Evolutionary conservation across 139 green algal species (phyloP).

Genomic region (Choricystis sp.): DNA sequence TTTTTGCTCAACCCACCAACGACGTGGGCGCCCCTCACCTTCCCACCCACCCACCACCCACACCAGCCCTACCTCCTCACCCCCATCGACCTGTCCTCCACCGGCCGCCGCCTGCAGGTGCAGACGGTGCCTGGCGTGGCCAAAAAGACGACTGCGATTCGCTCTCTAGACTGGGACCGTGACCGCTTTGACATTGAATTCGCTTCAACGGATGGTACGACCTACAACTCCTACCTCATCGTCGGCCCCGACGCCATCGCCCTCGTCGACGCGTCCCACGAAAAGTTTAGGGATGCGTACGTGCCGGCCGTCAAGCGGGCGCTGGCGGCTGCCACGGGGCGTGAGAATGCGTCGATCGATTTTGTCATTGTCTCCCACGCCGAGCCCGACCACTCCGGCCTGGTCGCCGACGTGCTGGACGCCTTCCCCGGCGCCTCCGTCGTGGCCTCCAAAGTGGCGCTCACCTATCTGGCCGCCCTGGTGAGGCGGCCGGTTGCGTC

Average conservation of each 20-base stretch:
- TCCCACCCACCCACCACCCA: not conserved
- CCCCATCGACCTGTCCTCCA: conserved; percentile 17
- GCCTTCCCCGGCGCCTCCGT: conserved; percentile 62
- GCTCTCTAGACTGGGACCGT: conserved; percentile 85
- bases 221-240: conserved; percentile 94
- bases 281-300: conserved; percentile 90
- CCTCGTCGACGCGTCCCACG: conserved; percentile 81
- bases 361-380: conserved; percentile 78
- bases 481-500: conserved; percentile 44
- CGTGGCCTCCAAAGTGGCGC: conserved; percentile 60
- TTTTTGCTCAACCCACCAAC: too few species aligned
- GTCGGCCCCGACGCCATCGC: conserved; percentile 70
- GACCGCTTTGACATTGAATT: conserved; percentile 96
- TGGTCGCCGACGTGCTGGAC: conserved; percentile 75
- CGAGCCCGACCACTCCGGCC: conserved; percentile 82
- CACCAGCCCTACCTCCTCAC: conserved; percentile 9
- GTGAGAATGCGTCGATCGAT: conserved; percentile 49
- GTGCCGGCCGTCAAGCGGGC: conserved; percentile 36
- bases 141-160: conserved; percentile 69
- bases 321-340: conserved; percentile 23
- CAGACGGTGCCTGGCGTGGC: conserved; percentile 40
- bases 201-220: conserved; percentile 69
- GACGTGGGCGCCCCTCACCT: too few species aligned
- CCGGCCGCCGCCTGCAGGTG: conserved; percentile 5
- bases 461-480: conserved; percentile 53